Evolutionary conservation across 345 rosid genomes (phyloP), one percentile per base, ranked within the genome.

Genomic region (Odontarrhena argentea): DNA sequence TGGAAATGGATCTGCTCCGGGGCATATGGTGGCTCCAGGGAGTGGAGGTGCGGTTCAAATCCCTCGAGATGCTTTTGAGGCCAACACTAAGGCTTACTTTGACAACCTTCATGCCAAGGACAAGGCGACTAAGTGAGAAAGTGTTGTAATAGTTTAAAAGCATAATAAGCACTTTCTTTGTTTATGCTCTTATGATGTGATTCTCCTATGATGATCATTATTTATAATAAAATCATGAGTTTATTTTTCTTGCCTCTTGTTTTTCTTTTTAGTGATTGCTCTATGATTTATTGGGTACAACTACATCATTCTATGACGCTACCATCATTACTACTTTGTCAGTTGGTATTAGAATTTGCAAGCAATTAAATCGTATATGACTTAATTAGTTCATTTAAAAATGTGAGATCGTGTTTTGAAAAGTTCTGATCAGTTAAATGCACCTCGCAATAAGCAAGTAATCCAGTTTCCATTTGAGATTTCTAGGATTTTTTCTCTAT

Each of bases 61-160:
- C 5, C 32, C 45, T 37, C 14, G 45, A 9, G 60, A 55, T 55
- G 60, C 44, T 36, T 55, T 55, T 1, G 60, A 55, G 32, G 36
- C 37, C 8, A 51, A 14, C 8, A 36, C 45, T 2, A 56, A 56
- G 30, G 36, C 63, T 3, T 41, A 41, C 4, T 34, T 62, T 47
- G 50, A 43, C 9, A 42, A 43, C 25, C 37, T 59, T 43, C 50
- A 59, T 30, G 38, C 64, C 37, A 59, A 59, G 25, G 51, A 59
- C 64, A 59, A 59, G 64, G 8, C 64, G 0, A 28, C 13, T 37
- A 55, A 37, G 12, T 60, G 51, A 60, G 44, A 18, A 44, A 28
- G 26, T 44, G 52, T 43, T 36, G 26, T 9, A 7, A 24, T 22
- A 38, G 47, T 56, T 40, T 18, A 9, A 15, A 35, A 14, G 60